Base-by-base conservation (phyloP, 306 rosid genomes). In the Carpinus fangiana region DNA sequence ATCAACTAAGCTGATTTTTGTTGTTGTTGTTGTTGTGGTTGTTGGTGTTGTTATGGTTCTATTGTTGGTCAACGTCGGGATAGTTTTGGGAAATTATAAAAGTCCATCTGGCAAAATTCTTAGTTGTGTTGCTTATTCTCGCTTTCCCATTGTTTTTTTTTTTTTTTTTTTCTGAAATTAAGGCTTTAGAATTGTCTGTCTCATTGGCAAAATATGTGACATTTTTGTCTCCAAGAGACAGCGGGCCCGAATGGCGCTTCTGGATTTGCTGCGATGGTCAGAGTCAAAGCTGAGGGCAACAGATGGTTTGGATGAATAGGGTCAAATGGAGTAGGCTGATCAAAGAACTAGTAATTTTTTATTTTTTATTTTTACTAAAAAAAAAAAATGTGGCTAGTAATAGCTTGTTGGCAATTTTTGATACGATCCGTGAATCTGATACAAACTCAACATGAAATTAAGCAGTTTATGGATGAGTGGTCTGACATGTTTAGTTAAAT, bases 171-270 rank as follows among this genome's bases (percentile, higher is more conserved):
- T 41, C 8, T 41, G 45, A 31, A 34, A 34, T 64, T 62, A 31
- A 64, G 43, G 70, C 34, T 34, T 36, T 23, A 23, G 36, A 46
- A 78, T 70, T 10, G 20, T 31, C 73, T 20, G 68, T 77, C 47
- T 54, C 60, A 23, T 77, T 10, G 75, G 20, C 6, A 69, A 68
- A 56, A 41, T 7, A 6, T 60, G 17, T 5, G 8, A 23, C 47
- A 13, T 34, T 60, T 31, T 20, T 59, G 5, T 34, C 60, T 41
- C 54, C 9, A 36, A n/a, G 66, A 45, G 78, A 55, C 46, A 47
- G 55, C 46, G 9, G 67, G 47, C 77, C 73, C n/a, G 43, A 61
- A 41, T 21, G 60, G 43, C 48, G 4, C 17, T 53, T 4, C 68
- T 76, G 69, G 11, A 62, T 26, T 18, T 20, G 7, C 8, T 34